Base-by-base conservation (phyloP, 495 filamentous ascomycete species). In the Trichoderma erinaceum region DNA sequence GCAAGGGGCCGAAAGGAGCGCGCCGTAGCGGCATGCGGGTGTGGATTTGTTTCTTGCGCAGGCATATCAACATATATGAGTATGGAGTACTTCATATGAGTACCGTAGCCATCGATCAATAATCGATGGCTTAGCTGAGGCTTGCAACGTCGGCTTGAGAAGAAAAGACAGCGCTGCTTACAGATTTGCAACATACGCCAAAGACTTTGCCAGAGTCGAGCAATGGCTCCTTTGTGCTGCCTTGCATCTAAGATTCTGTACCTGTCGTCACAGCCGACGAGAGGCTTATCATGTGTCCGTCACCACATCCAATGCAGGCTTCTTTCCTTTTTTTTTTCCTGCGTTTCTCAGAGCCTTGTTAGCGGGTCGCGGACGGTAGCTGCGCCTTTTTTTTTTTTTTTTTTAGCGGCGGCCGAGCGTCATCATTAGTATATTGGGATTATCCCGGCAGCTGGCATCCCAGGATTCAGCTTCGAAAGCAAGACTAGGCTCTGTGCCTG, bases 1-100 rank as follows among this genome's bases (percentile, higher is more conserved):
- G 56, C 56, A 61, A 61, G 56, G 56, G 56, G 56, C 56, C 56
- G 56, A 61, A 61, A 61, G 52, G 52, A 61, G 29, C 52, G 52
- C 52, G 27, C 52, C 56, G 56, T 32, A 32, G 27, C 27, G 56
- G 56, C 23, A 61, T 15, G 48, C 48, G 15, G 13, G 2, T 23
- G 25, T 29, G 27, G 23, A 25, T 61, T 61, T 32, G 11, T 12
- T 48, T n/a, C n/a, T 3, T n/a, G 44, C 35, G 35, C 35, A 38
- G 35, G 35, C 35, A 38, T 38, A 38, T 38, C 35, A 38, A 38
- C 35, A 10, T 4, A 10, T 4, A 38, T 10, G 35, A 38, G 35
- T 38, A 6, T 38, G 35, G 35, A 38, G 35, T 38, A 38, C 35
- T 38, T 38, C 7, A 38, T 38, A 38, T 38, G 8, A 38, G 35